phyloP scores from a whole-genome alignment of 2,329 filamentous ascomycete genomes.

The Diaporthe sp. region DNA sequence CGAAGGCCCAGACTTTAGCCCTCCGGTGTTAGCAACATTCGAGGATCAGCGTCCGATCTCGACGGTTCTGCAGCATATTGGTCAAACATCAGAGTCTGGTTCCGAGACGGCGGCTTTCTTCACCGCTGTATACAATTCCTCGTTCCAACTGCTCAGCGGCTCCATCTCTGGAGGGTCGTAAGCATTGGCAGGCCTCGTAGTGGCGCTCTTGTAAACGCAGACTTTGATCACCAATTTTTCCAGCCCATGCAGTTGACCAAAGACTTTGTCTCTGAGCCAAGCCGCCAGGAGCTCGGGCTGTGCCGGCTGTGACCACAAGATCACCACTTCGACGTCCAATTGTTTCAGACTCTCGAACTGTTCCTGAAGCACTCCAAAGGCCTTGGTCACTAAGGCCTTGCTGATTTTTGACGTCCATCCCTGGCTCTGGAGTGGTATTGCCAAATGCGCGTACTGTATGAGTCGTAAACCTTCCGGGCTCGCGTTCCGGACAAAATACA shows the following conservation, averaged over 20 bases:
- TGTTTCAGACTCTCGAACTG: not conserved
- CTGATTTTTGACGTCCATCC: not conserved
- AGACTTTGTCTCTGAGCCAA: not conserved
- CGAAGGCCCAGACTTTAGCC: not conserved
- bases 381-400: not conserved
- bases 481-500: not conserved
- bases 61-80: not conserved
- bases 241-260: not conserved
- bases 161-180: not conserved
- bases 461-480: not conserved
- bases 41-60: not conserved
- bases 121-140: not conserved
- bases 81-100: not conserved
- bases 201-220: not conserved
- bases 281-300: not conserved
- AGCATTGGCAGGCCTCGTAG: not conserved
- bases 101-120: not conserved
- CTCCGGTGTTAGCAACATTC: not conserved
- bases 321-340: not conserved
- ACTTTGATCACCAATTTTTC: not conserved
- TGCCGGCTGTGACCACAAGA: not conserved
- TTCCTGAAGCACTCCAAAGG: not conserved
- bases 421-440: not conserved
- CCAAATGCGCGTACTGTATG: not conserved
- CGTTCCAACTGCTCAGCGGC: not conserved